Base-by-base conservation (phyloP, 2,329 filamentous ascomycete species). In the Talaromyces islandicus region DNA sequence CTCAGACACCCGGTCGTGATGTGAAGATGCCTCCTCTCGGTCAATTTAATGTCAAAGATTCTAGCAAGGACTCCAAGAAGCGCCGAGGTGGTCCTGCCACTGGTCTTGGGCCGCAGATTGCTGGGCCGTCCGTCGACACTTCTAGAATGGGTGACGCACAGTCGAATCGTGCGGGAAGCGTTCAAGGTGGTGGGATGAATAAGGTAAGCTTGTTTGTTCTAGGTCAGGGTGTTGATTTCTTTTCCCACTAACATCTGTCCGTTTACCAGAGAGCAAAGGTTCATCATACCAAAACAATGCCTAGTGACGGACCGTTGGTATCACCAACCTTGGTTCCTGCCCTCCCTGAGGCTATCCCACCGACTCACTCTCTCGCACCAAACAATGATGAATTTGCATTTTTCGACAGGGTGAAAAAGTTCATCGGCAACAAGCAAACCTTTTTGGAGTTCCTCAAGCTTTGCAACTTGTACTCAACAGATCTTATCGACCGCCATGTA, bases 371-470 rank as follows among this genome's bases (percentile, higher is more conserved):
- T 1, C 81, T 87, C 9, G 86, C 87, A n/a, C 89, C 91, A 1
- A 89, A 84, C 25, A 84, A 87, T 58, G 93, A 97, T 60, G 93
- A 97, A 70, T 83, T 97, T 57, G 87, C 87, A 1, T 97, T 97
- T 77, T 99, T 99, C 68, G 94, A 99, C 63, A 88, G 92, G 7
- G 92, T 94, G 19, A 97, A 97, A 83, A 99, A 99, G 76, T 93
- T 89, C 69, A 91, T 99, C 60, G 88, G 89, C 63, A 97, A 97
- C 74, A 90, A 96, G 73, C 89, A 91, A 59, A 88, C 88, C 2
- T 95, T 96, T 83, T 92, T 90, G 68, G 94, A 99, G 73, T 99
- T 99, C 75, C 78, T 99, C 64, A 99, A 99, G 78, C 85, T 99
- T 7, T 94, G 93, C 80, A 99, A 97, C 67, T 82, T 99, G 30